phyloP scores from a whole-genome alignment of 257 asterid genomes.

The Capsicum pubescens region DNA sequence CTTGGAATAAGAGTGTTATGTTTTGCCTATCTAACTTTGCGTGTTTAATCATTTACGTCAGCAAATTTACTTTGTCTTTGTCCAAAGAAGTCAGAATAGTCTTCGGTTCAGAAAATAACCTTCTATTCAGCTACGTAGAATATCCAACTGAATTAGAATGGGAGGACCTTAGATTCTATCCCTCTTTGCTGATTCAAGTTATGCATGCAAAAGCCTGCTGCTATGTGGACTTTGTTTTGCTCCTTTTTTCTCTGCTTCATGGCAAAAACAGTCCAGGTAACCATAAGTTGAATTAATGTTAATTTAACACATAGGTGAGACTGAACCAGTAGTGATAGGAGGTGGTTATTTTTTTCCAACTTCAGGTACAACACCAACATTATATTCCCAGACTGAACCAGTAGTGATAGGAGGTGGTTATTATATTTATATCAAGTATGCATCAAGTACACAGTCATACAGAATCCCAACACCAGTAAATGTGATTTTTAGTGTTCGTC shows the following conservation, averaged over 20 bases:
- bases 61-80: neutral
- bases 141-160: neutral
- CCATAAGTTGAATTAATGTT: neutral
- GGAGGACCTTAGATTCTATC: neutral
- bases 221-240: conserved; percentile 15
- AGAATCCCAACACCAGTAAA: too few relatives aligned
- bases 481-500: too few relatives aligned
- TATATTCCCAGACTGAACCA: neutral
- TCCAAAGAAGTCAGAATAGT: conserved; percentile 14
- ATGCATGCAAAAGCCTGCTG: neutral
- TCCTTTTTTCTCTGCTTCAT: neutral
- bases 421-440: too few relatives aligned
- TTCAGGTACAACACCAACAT: neutral
- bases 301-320: neutral
- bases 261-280: neutral
- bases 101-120: conserved; percentile 5
- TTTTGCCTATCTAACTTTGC: conserved; percentile 13
- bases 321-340: conserved; percentile 12
- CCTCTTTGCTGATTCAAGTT: neutral
- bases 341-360: conserved; percentile 4
- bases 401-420: too few relatives aligned
- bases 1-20: neutral
- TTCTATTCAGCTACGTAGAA: neutral
- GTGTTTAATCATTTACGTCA: neutral
- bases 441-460: too few relatives aligned